Evolutionary conservation across 192 early-diverging fungal species (phyloP).

Genomic region (Glomus cerebriforme): DNA sequence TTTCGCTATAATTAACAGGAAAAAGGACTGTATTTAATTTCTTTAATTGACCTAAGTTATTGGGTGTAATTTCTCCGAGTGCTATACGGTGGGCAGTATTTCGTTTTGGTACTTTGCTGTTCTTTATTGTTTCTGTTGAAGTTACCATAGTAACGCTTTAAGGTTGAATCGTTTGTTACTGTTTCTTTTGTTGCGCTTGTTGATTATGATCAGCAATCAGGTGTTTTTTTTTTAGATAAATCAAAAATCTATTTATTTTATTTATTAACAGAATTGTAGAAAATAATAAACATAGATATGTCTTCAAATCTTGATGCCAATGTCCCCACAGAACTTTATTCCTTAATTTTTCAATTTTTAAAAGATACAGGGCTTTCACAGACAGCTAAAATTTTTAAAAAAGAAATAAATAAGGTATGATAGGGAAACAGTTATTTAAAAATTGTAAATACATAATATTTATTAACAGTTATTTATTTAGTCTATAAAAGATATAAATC

Average conservation of each 20-base stretch:
- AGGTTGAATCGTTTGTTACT: neutral
- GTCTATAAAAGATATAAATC: neutral
- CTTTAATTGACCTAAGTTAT: slow-evolving; percentile 71
- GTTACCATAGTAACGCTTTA: slow-evolving; percentile 33
- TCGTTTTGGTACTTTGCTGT: slow-evolving; percentile 22
- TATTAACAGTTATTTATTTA: neutral
- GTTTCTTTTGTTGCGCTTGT: neutral
- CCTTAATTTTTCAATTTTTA: neutral
- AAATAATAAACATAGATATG: too few species aligned
- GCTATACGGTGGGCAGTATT: slow-evolving; percentile 41
- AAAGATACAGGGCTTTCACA: neutral
- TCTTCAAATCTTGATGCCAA: neutral
- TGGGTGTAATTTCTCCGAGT: slow-evolving; percentile 56
- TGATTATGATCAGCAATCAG: too few species aligned
- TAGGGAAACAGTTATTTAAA: too few species aligned
- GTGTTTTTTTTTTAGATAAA: too few species aligned
- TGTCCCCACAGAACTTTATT: neutral
- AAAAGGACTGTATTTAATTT: slow-evolving; percentile 79
- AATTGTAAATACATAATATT: too few species aligned
- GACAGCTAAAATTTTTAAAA: neutral
- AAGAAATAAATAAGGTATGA: neutral
- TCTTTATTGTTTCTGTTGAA: slow-evolving; percentile 26
- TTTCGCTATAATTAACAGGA: slow-evolving; percentile 80
- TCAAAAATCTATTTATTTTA: too few species aligned
- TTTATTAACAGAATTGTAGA: too few species aligned